phyloP scores from a whole-genome alignment of 257 asterid genomes.

The Thymus mandschuricus region DNA sequence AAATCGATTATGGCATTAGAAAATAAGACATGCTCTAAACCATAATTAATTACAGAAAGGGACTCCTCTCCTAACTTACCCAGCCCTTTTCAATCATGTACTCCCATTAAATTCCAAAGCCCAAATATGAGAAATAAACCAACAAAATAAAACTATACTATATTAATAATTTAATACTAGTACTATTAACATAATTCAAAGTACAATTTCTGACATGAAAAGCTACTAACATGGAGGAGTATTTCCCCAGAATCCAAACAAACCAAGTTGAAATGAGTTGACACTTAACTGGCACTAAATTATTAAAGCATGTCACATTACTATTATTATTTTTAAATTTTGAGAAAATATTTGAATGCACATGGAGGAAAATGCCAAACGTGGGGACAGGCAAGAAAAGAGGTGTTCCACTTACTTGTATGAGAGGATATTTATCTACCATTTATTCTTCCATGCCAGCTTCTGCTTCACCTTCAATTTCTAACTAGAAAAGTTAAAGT shows the following conservation, averaged over 20 bases:
- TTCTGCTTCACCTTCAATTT: background rate
- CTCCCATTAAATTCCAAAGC: background rate
- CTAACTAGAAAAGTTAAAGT: constrained; percentile 25
- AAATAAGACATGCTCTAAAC: background rate
- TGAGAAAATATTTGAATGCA: too few species aligned
- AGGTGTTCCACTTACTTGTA: constrained; percentile 21
- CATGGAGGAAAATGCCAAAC: constrained; percentile 18
- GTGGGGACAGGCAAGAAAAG: constrained; percentile 36
- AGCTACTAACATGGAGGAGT: background rate
- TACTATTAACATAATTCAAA: background rate
- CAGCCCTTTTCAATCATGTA: background rate
- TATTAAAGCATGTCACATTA: background rate
- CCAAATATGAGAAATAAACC: background rate
- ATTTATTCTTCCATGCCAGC: constrained; percentile 31
- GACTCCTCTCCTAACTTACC: constrained; percentile 33
- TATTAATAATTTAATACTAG: background rate
- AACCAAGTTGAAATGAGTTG: constrained; percentile 18
- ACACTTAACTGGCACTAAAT: constrained; percentile 25
- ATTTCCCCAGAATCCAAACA: constrained; percentile 12
- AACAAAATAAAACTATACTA: background rate
- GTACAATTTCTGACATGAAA: constrained; percentile 20
- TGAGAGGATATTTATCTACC: constrained; percentile 11
- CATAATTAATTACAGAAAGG: constrained; percentile 12
- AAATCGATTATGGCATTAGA: background rate
- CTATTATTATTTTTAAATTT: too few species aligned